A percentile compares a stretch with the other conserved stretches of the same genome.
Evolutionary conservation across 2,329 filamentous ascomycete species (phyloP).

Genomic region (Neonectria magnoliae): DNA sequence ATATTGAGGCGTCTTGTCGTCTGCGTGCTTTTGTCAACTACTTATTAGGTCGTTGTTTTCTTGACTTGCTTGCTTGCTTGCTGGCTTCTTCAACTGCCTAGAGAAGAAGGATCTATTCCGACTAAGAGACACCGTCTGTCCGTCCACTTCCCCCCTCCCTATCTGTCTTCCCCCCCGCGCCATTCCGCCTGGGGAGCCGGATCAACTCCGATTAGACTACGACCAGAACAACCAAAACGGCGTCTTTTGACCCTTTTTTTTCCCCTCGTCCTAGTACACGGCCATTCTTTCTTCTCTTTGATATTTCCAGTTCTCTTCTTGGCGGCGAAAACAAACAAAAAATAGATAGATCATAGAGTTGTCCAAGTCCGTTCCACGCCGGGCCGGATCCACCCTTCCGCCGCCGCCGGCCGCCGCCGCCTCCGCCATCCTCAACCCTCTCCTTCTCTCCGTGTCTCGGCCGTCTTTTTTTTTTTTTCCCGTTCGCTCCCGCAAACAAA

Average conservation of each 20-base stretch:
- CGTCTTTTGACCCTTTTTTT: background rate
- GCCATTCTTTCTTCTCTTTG: background rate
- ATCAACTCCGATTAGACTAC: too few species aligned
- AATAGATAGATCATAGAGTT: background rate
- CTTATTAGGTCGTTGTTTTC: background rate
- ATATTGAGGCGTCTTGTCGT: background rate
- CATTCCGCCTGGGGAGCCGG: too few species aligned
- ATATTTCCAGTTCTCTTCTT: background rate
- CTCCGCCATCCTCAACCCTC: background rate
- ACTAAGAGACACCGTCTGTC: too few species aligned
- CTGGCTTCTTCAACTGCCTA: background rate
- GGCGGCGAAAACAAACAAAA: background rate
- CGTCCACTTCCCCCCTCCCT: background rate
- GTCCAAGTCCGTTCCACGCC: background rate
- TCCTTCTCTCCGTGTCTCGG: background rate
- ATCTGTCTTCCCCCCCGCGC: too few species aligned
- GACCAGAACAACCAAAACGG: background rate
- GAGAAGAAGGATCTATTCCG: background rate
- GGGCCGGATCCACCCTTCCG: constrained; percentile 14
- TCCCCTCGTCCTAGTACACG: background rate
- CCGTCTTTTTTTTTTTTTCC: too few species aligned
- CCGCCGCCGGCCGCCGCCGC: background rate
- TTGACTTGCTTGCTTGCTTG: background rate
- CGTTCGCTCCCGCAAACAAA: background rate
- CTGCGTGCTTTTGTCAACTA: background rate